A percentile compares a stretch with the other conserved stretches of the same genome.
These are phyloP conservation scores for Chalciporus pseudorubinellus DNA, from an alignment of 768 basidiomycete species.

Conservation along the genomic window DNA sequence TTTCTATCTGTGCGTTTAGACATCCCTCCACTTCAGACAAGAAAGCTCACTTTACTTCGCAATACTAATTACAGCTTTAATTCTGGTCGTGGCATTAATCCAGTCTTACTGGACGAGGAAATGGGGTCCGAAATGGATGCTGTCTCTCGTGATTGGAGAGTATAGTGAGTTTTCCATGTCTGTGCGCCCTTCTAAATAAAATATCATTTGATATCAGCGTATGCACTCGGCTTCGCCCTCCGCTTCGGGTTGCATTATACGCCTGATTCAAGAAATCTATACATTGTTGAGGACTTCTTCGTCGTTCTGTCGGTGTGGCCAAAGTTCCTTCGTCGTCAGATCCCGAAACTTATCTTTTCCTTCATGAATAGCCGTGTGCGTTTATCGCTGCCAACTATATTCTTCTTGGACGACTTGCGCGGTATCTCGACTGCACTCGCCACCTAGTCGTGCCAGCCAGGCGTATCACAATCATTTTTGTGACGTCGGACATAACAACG, in stretches of 20 bases:
- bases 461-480: constrained; percentile 55
- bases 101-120: constrained; percentile 44
- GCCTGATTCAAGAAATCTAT: constrained; percentile 51
- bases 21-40: neutral
- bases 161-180: constrained; percentile 41
- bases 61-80: constrained; percentile 20
- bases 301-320: constrained; percentile 50
- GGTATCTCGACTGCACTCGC: constrained; percentile 43
- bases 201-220: constrained; percentile 38
- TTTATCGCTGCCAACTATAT: constrained; percentile 72
- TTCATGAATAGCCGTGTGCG: constrained; percentile 55
- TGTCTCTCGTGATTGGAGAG: constrained; percentile 58
- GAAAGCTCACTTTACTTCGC: neutral
- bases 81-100: constrained; percentile 40
- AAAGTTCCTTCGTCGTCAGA: constrained; percentile 6
- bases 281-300: constrained; percentile 57
- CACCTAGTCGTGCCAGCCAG: constrained; percentile 49
- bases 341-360: neutral
- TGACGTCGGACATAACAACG: constrained; percentile 61
- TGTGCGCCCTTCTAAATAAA: neutral
- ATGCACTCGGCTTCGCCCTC: constrained; percentile 52
- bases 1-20: constrained; percentile 44
- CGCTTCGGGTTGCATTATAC: constrained; percentile 54
- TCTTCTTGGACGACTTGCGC: constrained; percentile 59
- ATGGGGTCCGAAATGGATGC: constrained; percentile 57